Evolutionary conservation across 345 rosid genomes (phyloP), one percentile per base, ranked within the genome.

Genomic region (Dipteronia sinensis): DNA sequence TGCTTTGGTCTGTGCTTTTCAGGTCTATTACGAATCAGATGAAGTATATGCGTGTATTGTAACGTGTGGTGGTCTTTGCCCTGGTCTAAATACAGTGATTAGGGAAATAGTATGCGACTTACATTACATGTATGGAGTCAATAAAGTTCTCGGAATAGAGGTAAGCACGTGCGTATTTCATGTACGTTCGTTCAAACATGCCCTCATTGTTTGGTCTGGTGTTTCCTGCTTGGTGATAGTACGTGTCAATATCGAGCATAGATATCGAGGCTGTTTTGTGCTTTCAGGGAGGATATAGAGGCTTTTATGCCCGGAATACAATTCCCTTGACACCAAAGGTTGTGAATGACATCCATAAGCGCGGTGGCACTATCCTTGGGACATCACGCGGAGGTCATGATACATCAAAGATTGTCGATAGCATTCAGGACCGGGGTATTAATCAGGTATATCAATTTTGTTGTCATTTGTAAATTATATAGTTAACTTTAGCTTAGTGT

Each of bases 21-120:
- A 92, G 98, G 87, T 93, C 29, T 90, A 89, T 78, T 92, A 92
- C 55, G 87, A 89, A 17, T 86, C 96, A 0, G 97, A 92, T 77
- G 94, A 93, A 76, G 98, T 90, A 47, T 85, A 83, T 67, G 97
- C 98, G 12, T 93, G 97, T 79, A 93, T 90, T 47, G 97, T 92
- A 44, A 93, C 98, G 17, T 95, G 98, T 53, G 98, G 98, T 10
- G 98, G 95, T 77, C 92, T 95, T 71, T 93, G 97, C 81, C 98
- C 95, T 0, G 98, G 98, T 38, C 84, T 95, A 65, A 95, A 94
- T 81, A 94, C 98, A 7, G 95, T 90, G 49, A 89, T 93, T 29
- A 89, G 98, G 85, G 98, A 94, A 85, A 79, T 93, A 5, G 98
- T 93, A 0, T 89, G 97, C 49, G 92, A 92, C 73, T 83, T 95